Conservation (phyloP, 2,329 filamentous ascomycete species). For the Penicillium sp. region DNA sequence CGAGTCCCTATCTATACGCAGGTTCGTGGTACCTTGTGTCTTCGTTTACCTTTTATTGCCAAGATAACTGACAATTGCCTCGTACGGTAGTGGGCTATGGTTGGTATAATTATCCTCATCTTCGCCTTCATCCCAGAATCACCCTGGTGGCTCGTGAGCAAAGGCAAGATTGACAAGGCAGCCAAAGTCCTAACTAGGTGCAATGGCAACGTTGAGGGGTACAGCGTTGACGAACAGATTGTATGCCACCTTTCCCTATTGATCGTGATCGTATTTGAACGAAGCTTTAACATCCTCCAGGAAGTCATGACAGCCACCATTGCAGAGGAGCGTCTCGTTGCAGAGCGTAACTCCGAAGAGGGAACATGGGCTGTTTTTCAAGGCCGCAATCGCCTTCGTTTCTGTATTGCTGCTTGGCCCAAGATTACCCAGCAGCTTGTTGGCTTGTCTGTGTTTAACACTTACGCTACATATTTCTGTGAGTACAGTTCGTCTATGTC, state of each 20-base stretch:
- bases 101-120: conserved; percentile 36
- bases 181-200: conserved; percentile 22
- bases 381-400: conserved; percentile 33
- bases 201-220: conserved; percentile 27
- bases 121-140: conserved; percentile 31
- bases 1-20: conserved; percentile 39
- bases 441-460: conserved; percentile 35
- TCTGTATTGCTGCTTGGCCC: conserved; percentile 35
- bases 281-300: conserved; percentile 10
- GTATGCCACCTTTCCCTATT: conserved; percentile 10
- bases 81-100: conserved; percentile 35
- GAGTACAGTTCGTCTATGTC: not conserved
- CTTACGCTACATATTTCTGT: conserved; percentile 37
- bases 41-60: not conserved
- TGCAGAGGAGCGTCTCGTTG: conserved; percentile 25
- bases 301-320: conserved; percentile 32
- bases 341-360: conserved; percentile 23
- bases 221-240: conserved; percentile 29
- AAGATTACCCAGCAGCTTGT: conserved; percentile 37
- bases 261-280: not conserved
- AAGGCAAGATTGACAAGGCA: conserved; percentile 28
- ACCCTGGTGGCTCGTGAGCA: conserved; percentile 35
- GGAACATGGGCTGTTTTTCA: conserved; percentile 31
- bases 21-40: conserved; percentile 13
- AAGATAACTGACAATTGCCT: not conserved